These are phyloP conservation scores for Voacanga thouarsii DNA, from an alignment of 257 asterid genomes.

Conservation along the genomic window DNA sequence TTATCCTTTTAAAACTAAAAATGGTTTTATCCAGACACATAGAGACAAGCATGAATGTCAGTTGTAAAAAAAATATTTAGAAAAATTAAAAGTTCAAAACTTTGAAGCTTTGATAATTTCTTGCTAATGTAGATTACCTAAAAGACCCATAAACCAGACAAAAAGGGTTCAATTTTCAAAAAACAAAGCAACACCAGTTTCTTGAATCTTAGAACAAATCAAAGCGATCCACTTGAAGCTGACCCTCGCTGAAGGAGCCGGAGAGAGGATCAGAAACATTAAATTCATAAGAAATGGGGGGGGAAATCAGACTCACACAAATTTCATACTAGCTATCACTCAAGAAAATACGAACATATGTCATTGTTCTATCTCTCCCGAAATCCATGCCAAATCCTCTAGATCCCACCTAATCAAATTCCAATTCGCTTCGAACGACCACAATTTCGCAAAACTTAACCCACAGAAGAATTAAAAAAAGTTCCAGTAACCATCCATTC, in stretches of 20 bases:
- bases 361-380: background rate
- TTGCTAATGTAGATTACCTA: background rate
- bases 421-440: background rate
- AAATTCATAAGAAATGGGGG: background rate
- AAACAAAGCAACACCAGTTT: background rate
- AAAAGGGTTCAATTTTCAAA: background rate
- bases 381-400: background rate
- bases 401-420: slow-evolving; percentile 9
- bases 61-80: background rate
- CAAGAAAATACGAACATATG: background rate
- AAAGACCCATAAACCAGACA: background rate
- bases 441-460: background rate
- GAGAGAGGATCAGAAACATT: background rate
- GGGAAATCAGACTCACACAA: background rate
- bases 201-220: background rate
- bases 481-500: background rate
- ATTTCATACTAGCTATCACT: background rate
- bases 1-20: background rate
- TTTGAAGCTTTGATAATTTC: background rate
- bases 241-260: background rate
- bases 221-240: background rate
- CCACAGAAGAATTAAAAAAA: background rate
- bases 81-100: background rate
- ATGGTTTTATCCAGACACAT: background rate
- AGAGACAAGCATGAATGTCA: background rate